phyloP scores from a whole-genome alignment of 1,139 yeast species.

The Lodderomyces metapsilosis region DNA sequence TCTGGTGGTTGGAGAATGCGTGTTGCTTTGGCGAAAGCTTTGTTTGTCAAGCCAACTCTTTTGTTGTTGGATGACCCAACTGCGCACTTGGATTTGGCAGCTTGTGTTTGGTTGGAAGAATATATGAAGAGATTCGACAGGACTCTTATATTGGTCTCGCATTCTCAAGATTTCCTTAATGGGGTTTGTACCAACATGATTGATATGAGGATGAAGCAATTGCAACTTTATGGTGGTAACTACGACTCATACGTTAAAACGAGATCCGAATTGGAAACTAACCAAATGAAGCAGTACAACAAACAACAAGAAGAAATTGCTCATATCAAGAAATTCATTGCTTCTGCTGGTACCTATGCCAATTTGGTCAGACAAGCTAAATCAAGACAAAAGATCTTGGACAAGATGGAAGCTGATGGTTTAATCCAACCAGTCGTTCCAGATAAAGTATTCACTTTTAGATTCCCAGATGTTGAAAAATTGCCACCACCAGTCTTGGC shows the following conservation, averaged over 20 bases:
- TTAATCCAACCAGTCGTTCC: conserved; percentile 89
- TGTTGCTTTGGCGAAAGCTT: conserved; percentile 83
- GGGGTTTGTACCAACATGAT: conserved; percentile 98
- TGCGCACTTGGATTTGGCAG: conserved; percentile 98
- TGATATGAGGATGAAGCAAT: conserved; percentile 83
- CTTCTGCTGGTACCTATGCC: conserved; percentile 99
- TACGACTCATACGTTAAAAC: conserved; percentile 96
- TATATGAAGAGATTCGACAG: conserved; percentile 92
- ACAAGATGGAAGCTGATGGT: conserved; percentile 99
- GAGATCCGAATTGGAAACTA: conserved; percentile 88
- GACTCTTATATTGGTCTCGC: conserved; percentile 91
- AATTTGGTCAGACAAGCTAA: conserved; percentile 98
- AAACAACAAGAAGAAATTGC: conserved; percentile 99
- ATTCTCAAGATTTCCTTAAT: conserved; percentile 98
- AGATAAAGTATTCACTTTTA: conserved; percentile 90
- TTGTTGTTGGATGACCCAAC: conserved; percentile 95
- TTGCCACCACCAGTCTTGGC: conserved; percentile 98
- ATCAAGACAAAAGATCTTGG: conserved; percentile 98
- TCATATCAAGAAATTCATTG: conserved; percentile 97
- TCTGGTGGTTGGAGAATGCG: conserved; percentile 99
- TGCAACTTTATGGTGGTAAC: conserved; percentile 92
- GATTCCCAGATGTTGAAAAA: conserved; percentile 94
- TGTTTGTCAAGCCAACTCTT: conserved; percentile 84
- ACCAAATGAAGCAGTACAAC: conserved; percentile 95
- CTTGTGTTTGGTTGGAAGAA: conserved; percentile 99